Percentiles rank a stretch among this genome's conserved stretches.
phyloP scores from a whole-genome alignment of 2,329 filamentous ascomycete species.

The Fusarium abutilonis region DNA sequence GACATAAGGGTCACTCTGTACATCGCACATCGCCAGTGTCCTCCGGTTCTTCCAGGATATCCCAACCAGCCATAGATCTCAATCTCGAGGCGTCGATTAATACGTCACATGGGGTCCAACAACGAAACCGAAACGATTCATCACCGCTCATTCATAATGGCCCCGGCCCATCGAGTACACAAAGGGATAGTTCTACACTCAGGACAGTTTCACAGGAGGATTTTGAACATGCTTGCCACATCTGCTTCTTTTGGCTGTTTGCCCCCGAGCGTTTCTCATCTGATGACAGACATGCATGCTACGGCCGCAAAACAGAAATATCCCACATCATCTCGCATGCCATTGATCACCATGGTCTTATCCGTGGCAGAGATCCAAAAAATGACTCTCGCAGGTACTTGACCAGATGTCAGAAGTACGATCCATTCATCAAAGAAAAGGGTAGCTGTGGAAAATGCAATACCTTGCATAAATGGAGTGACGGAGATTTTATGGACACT shows the following conservation, averaged over 20 bases:
- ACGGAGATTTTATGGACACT: slow-evolving; percentile 12
- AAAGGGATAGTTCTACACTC: not conserved
- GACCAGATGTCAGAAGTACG: slow-evolving; percentile 19
- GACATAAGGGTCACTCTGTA: not conserved
- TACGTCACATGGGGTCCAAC: not conserved
- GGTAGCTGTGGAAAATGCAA: slow-evolving; percentile 27
- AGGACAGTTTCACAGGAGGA: slow-evolving; percentile 7
- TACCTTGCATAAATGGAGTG: slow-evolving; percentile 26
- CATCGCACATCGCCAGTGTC: not conserved
- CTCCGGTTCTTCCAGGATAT: not conserved
- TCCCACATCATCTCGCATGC: slow-evolving; percentile 39
- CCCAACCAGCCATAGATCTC: not conserved
- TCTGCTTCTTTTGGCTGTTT: slow-evolving; percentile 30
- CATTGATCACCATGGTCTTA: slow-evolving; percentile 37
- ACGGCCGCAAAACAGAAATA: slow-evolving; percentile 30
- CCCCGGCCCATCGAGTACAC: not conserved
- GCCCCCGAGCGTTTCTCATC: slow-evolving; percentile 15
- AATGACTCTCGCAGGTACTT: slow-evolving; percentile 30
- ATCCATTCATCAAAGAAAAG: slow-evolving; percentile 27
- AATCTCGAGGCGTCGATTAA: not conserved
- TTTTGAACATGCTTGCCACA: slow-evolving; percentile 19
- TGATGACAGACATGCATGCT: slow-evolving; percentile 25
- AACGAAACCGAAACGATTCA: not conserved
- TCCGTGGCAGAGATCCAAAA: slow-evolving; percentile 31
- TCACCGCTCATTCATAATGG: not conserved